Conservation (phyloP, 331 rosid genomes). For the Acacia concinna region DNA sequence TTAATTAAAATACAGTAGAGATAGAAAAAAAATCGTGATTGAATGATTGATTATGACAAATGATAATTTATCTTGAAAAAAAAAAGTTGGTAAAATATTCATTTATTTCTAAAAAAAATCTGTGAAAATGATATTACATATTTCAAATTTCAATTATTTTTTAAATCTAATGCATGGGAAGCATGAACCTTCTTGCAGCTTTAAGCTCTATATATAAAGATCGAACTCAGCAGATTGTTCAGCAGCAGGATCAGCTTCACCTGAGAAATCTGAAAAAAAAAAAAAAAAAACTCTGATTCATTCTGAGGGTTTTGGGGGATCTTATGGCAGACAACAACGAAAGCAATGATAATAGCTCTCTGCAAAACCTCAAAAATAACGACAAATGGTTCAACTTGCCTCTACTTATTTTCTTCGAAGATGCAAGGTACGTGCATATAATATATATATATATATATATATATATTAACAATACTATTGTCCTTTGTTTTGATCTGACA, state of each 20-base stretch:
- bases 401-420: slow-evolving; percentile 69
- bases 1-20: too few species aligned
- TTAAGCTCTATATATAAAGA: not conserved
- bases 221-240: not conserved
- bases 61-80: too few species aligned
- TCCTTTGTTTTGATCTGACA: too few species aligned
- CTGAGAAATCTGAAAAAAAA: not conserved
- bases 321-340: slow-evolving; percentile 45
- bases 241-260: not conserved
- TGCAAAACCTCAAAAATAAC: slow-evolving; percentile 20
- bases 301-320: not conserved
- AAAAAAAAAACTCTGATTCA: not conserved
- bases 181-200: not conserved
- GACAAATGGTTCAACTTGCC: slow-evolving; percentile 49
- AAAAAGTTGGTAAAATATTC: too few species aligned
- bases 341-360: not conserved
- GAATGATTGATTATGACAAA: too few species aligned
- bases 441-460: too few species aligned
- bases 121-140: not conserved
- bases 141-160: not conserved
- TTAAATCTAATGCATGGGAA: not conserved
- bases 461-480: too few species aligned
- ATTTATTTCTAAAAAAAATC: not conserved
- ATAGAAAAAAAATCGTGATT: too few species aligned
- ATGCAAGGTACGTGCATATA: slow-evolving; percentile 64